Evolutionary conservation across 2,329 filamentous ascomycete species (phyloP), one percentile per base, ranked within the genome.

Genomic region (Colletotrichum musae): DNA sequence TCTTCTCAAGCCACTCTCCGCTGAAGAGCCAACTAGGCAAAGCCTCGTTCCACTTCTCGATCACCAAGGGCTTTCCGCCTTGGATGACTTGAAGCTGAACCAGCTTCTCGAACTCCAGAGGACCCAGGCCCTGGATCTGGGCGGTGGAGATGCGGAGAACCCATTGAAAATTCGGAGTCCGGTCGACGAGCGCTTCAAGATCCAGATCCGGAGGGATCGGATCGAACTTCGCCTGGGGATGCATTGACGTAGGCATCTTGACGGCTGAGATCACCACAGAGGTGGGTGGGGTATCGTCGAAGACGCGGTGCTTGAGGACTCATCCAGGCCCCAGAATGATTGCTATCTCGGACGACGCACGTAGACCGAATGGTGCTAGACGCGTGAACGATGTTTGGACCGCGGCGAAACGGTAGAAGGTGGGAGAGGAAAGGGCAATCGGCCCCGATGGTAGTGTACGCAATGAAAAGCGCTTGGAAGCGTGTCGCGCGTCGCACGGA

Each of bases 221-320:
- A 79, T 97, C 94, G 80, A 98, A 98, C 59, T 94, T 94, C 16
- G 94, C 94, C 77, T 94, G 92, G 1, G 94, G 94, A 75, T 95
- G 91, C 68, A 92, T 85, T 15, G 92, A 87, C 16, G 86, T 83
- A 63, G 93, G 92, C 94, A 97, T 97, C 32, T 76, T 87, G 75
- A 70, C 65, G 62, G 66, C n/a, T 13, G 28, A 12, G 9, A 18
- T 47, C 26, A 61, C 32, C 26, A 13, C 45, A n/a, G 36, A 45
- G 36, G 32, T 36, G 32, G 13, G 51, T 51, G 36, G 51, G 43
- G 45, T 39, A 43, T 16, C 43, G 24, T 57, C 21, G 21, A 16
- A 50, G 53, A 57, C 51, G 63, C 57, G 51, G 9, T 28, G 26
- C 5, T 48, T 1, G 24, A 26, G 4, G 10, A 45, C 21, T 13